phyloP scores from a whole-genome alignment of 352 stramenopile genomes.

The Phytophthora palmivora region DNA sequence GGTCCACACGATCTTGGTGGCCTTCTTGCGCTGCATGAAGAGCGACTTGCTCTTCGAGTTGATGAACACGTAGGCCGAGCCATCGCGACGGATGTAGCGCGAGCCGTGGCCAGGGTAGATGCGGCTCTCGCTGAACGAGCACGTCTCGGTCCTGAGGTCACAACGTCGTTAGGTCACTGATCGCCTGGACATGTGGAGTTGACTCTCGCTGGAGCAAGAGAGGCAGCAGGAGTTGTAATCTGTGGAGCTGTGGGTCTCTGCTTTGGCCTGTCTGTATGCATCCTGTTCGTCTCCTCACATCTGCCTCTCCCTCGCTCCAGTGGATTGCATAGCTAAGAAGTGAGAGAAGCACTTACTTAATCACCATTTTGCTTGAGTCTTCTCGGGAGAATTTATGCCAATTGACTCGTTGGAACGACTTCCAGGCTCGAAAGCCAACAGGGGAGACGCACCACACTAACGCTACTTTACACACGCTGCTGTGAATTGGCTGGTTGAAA shows the following conservation, averaged over 20 bases:
- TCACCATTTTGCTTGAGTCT: slow-evolving; percentile 91
- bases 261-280: slow-evolving; percentile 5
- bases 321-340: slow-evolving; percentile 3
- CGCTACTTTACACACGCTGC: slow-evolving; percentile 58
- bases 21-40: slow-evolving; percentile 99
- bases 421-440: slow-evolving; percentile 14
- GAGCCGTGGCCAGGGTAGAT: slow-evolving; percentile 99
- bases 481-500: slow-evolving; percentile 85
- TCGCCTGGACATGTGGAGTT: slow-evolving; percentile 1
- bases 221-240: slow-evolving; percentile 8
- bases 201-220: slow-evolving; percentile 6
- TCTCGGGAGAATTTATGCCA: slow-evolving; percentile 91
- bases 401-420: slow-evolving; percentile 60
- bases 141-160: slow-evolving; percentile 84
- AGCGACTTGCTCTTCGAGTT: slow-evolving; percentile 98
- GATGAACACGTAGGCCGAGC: slow-evolving; percentile 95
- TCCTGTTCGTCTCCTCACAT: not conserved
- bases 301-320: slow-evolving; percentile 4
- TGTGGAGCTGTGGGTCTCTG: slow-evolving; percentile 11
- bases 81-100: slow-evolving; percentile 98
- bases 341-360: slow-evolving; percentile 77
- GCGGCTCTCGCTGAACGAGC: slow-evolving; percentile 90
- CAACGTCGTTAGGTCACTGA: slow-evolving; percentile 28
- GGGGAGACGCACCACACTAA: slow-evolving; percentile 26
- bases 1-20: slow-evolving; percentile 99